Conservation (phyloP, 2,329 filamentous ascomycete species). For the Trichoderma koningiopsis region DNA sequence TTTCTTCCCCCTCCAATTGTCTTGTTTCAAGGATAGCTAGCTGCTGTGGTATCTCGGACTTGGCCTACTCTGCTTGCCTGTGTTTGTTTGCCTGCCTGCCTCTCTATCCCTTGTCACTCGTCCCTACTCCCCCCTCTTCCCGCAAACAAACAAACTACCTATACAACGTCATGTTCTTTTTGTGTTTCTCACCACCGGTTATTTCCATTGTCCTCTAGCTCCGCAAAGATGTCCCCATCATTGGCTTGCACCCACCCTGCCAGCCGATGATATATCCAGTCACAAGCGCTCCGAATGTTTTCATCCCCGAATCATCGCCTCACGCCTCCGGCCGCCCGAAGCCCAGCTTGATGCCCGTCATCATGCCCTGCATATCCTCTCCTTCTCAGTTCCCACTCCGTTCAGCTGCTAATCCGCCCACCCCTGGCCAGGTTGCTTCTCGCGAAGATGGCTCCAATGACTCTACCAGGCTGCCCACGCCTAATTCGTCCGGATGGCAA, state of each 20-base stretch:
- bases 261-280: neutral
- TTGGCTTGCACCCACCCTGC: constrained; percentile 1
- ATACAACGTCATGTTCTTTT: neutral
- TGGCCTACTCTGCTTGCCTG: neutral
- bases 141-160: neutral
- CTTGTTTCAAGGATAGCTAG: neutral
- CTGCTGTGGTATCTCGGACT: neutral
- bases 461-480: constrained; percentile 65
- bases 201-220: neutral
- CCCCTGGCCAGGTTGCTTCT: constrained; percentile 55
- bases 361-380: constrained; percentile 13
- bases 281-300: constrained; percentile 9
- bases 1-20: neutral
- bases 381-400: neutral
- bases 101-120: neutral
- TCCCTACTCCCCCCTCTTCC: no score
- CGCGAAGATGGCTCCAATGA: constrained; percentile 62
- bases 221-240: neutral
- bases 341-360: constrained; percentile 4
- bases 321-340: neutral
- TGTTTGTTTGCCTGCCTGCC: neutral
- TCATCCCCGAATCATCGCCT: neutral
- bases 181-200: neutral
- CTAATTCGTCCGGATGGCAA: constrained; percentile 63
- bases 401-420: constrained; percentile 35